These are phyloP conservation scores for Discostella stelligeroides DNA, from an alignment of 108 stramenopile genomes.

Conservation along the genomic window DNA sequence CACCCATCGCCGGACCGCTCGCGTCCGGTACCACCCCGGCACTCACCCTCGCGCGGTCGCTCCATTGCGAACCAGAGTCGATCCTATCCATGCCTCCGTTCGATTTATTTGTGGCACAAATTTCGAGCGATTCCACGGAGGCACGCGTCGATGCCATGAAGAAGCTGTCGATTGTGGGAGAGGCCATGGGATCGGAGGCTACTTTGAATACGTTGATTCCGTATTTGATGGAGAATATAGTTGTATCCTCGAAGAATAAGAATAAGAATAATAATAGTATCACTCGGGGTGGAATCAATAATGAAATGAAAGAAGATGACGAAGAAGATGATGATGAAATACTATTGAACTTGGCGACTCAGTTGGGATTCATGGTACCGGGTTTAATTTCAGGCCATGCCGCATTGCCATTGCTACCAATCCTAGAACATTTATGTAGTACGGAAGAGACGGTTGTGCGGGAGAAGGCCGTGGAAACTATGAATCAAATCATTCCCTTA, in stretches of 20 bases:
- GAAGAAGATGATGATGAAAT: slow-evolving; percentile 77
- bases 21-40: slow-evolving; percentile 60
- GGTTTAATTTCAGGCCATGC: slow-evolving; percentile 57
- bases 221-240: slow-evolving; percentile 58
- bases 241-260: no score
- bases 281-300: no score
- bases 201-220: slow-evolving; percentile 63
- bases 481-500: slow-evolving; percentile 61
- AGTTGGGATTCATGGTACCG: slow-evolving; percentile 75
- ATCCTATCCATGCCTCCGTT: slow-evolving; percentile 66
- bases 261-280: no score
- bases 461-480: slow-evolving; percentile 80
- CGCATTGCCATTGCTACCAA: slow-evolving; percentile 74
- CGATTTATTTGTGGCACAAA: slow-evolving; percentile 75
- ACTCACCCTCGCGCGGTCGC: slow-evolving; percentile 74
- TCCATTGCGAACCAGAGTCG: slow-evolving; percentile 54
- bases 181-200: slow-evolving; percentile 71
- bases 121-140: slow-evolving; percentile 68
- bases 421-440: slow-evolving; percentile 88
- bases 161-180: slow-evolving; percentile 77
- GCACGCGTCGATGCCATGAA: slow-evolving; percentile 89
- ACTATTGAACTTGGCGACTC: slow-evolving; percentile 71
- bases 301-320: slow-evolving; percentile 33
- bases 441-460: slow-evolving; percentile 97
- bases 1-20: slow-evolving; percentile 49